A percentile compares a stretch with the other conserved stretches of the same genome.
These are phyloP conservation scores for Teratosphaeriaceae sp. DNA, from an alignment of 2,329 filamentous ascomycete genomes.

Conservation along the genomic window DNA sequence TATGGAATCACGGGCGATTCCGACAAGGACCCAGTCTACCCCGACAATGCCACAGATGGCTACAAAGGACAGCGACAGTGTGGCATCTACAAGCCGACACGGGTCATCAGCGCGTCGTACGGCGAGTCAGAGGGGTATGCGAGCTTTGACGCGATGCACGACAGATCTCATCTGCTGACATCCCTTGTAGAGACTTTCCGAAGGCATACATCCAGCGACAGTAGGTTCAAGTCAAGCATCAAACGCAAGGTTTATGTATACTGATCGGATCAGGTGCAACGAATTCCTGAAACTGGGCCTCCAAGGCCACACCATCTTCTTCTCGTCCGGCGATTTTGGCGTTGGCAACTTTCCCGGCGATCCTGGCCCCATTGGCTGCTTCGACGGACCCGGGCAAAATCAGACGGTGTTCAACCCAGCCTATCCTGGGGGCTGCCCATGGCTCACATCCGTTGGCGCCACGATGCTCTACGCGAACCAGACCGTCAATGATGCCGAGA, in stretches of 20 bases:
- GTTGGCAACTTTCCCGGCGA: conserved; percentile 19
- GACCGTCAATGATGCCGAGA: conserved; percentile 19
- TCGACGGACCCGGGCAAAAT: conserved; percentile 11
- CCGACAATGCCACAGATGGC: conserved; percentile 33
- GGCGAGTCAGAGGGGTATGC: conserved; percentile 48
- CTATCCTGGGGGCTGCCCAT: conserved; percentile 16
- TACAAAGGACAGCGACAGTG: conserved; percentile 43
- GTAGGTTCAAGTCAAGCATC: too few relatives aligned
- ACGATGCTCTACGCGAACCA: conserved; percentile 32
- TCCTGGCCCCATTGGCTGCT: conserved; percentile 8
- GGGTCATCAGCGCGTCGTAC: conserved; percentile 52
- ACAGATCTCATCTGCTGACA: too few relatives aligned
- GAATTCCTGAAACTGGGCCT: conserved; percentile 41
- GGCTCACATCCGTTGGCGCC: conserved; percentile 33
- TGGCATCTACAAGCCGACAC: conserved; percentile 44
- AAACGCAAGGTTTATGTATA: too few relatives aligned
- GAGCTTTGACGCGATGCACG: too few relatives aligned
- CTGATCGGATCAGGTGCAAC: too few relatives aligned
- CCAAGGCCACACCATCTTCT: conserved; percentile 39
- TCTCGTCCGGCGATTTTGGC: conserved; percentile 39
- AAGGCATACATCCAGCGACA: conserved; percentile 43
- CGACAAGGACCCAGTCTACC: conserved; percentile 30
- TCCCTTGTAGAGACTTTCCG: conserved; percentile 44
- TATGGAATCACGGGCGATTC: conserved; percentile 13
- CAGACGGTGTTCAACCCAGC: conserved; percentile 14